Evolutionary conservation across 75 land plant species (phyloP), one percentile per base, ranked within the genome.

Genomic region (Gnetum montanum): DNA sequence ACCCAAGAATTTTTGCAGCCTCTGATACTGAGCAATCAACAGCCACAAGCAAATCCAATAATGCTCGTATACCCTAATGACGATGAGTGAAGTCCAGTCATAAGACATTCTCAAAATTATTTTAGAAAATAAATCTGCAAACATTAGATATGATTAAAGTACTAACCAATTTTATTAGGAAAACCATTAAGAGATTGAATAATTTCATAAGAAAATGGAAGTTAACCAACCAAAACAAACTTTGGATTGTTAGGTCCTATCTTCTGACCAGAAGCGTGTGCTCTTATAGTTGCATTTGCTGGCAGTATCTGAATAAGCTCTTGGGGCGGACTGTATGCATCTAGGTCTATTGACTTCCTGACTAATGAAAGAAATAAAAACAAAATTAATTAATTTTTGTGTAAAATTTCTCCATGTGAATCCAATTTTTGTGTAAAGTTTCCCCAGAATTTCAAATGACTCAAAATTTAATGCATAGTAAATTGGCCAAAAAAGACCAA

Each of bases 221-320:
- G 30, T 31, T 37, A 20, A 33, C 55, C 55, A 59, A 80, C 88
- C 75, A 66, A 25, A 49, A 31, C 54, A 76, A 85, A 95, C 37
- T 95, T 94, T 26, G 82, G 78, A 67, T 95, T 94, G n/a, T 95
- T 95, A 3, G 96, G 85, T 16, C 96, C 96, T 58, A 95, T 89
- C 68, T 74, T 81, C 23, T 83, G 71, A 10, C 88, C 85, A 63
- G 46, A 34, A 38, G 73, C 67, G 49, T 70, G 57, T 43, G 58
- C 75, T 34, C 77, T 69, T 7, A 67, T 53, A 19, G 81, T 61
- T 24, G 86, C 78, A 24, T 75, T 72, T 24, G 60, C 30, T n/a
- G 98, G 99, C 49, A 95, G 79, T 60, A 95, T 90, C 56, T 74
- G 88, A 49, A 90, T 74, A 36, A 95, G 97, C 62, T 95, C 99